Evolutionary conservation across 257 asterid genomes (phyloP).

Genomic region (Paulownia fortunei): DNA sequence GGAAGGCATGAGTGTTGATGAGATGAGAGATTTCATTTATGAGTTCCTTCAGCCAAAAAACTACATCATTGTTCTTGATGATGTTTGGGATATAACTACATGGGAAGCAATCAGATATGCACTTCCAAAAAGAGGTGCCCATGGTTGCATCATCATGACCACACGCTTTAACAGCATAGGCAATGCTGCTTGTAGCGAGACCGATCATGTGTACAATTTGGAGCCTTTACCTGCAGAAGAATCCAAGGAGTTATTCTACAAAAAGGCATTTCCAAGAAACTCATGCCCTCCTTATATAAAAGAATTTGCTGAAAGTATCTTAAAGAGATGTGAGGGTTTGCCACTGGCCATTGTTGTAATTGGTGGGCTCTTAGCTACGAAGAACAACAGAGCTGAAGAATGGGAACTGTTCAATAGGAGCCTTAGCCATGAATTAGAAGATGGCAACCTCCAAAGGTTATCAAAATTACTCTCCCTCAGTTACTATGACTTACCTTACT

Average conservation of each 20-base stretch:
- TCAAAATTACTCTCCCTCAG: constrained; percentile 14
- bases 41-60: constrained; percentile 12
- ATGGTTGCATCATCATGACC: constrained; percentile 19
- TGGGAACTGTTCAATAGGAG: constrained; percentile 20
- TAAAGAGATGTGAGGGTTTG: constrained; percentile 25
- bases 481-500: constrained; percentile 8
- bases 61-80: constrained; percentile 5
- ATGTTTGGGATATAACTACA: constrained; percentile 12
- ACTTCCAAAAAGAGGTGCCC: background rate
- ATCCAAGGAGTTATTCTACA: constrained; percentile 2
- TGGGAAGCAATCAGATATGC: constrained; percentile 22
- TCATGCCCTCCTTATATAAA: constrained; percentile 13
- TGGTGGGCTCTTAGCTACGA: constrained; percentile 29
- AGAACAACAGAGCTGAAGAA: constrained; percentile 8
- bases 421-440: constrained; percentile 5
- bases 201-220: constrained; percentile 2
- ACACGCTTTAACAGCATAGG: constrained; percentile 9
- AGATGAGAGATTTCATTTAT: constrained; percentile 15
- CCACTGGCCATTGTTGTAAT: constrained; percentile 30
- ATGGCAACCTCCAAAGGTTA: background rate
- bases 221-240: background rate
- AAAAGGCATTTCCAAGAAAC: constrained; percentile 9
- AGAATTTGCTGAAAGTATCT: background rate
- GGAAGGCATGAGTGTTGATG: constrained; percentile 6
- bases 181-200: constrained; percentile 9